A percentile compares a stretch with the other conserved stretches of the same genome.
Evolutionary conservation across 2,329 filamentous ascomycete genomes (phyloP).

Genomic region (Alternaria burnsii): DNA sequence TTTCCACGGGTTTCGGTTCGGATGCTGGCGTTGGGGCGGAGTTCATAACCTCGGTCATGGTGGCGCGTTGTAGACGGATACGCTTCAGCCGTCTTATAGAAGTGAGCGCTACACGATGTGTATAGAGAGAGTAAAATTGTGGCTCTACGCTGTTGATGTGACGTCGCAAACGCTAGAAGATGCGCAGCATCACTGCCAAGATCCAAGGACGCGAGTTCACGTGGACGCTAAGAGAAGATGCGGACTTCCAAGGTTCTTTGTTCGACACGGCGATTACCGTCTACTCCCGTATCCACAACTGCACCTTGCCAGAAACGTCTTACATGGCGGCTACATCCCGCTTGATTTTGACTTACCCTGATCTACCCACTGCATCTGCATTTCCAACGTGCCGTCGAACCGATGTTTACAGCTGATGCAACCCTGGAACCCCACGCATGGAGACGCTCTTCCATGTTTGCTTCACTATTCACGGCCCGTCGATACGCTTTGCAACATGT

Average conservation of each 20-base stretch:
- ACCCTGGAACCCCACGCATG: conserved; percentile 10
- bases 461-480: conserved; percentile 5
- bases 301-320: conserved; percentile 13
- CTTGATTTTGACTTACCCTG: neutral
- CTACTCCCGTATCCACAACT: conserved; percentile 6
- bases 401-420: conserved; percentile 9
- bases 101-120: neutral
- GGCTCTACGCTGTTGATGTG: neutral
- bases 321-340: conserved; percentile 5
- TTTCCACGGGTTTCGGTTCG: conserved; percentile 42
- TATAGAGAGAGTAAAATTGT: neutral
- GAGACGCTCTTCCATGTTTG: conserved; percentile 7
- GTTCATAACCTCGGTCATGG: conserved; percentile 45
- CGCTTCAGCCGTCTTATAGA: neutral
- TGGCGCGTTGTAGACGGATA: neutral
- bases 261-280: conserved; percentile 3
- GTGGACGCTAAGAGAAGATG: conserved; percentile 10
- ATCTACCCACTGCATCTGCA: conserved; percentile 4
- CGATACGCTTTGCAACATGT: conserved; percentile 6
- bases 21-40: conserved; percentile 22
- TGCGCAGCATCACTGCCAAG: neutral
- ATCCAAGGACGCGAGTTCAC: conserved; percentile 6
- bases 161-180: neutral
- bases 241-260: neutral
- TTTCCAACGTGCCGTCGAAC: conserved; percentile 21